Conservation (phyloP, 1,284 basidiomycete genomes). For the Moesziomyces sp. region DNA sequence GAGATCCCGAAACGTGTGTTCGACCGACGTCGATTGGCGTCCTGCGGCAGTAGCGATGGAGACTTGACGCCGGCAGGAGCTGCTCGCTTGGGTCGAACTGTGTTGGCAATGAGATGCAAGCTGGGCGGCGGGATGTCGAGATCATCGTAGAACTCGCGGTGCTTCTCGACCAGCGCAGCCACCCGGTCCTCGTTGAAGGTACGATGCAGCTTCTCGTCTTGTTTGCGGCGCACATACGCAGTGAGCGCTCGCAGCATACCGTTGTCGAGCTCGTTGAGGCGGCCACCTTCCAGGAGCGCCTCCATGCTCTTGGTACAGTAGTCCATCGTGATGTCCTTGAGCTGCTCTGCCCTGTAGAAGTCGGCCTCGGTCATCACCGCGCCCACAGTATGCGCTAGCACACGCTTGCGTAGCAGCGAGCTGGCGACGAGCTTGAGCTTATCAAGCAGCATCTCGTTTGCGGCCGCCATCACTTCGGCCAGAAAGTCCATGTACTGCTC, state of each 20-base stretch:
- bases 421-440: conserved; percentile 87
- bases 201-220: conserved; percentile 77
- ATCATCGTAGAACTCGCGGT: conserved; percentile 79
- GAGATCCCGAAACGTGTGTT: conserved; percentile 58
- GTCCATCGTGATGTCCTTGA: conserved; percentile 80
- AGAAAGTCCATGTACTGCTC: conserved; percentile 88
- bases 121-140: conserved; percentile 80
- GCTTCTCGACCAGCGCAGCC: conserved; percentile 75
- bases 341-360: conserved; percentile 78
- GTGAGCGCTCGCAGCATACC: conserved; percentile 79
- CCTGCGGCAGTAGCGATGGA: conserved; percentile 40
- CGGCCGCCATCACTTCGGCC: conserved; percentile 85
- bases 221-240: conserved; percentile 74
- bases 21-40: conserved; percentile 67
- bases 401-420: conserved; percentile 70
- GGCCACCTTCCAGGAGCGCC: conserved; percentile 81
- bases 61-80: conserved; percentile 42
- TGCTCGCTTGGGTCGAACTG: conserved; percentile 50
- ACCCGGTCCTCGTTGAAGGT: conserved; percentile 75
- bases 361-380: conserved; percentile 84
- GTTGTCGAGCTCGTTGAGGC: conserved; percentile 78
- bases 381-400: conserved; percentile 82
- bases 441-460: conserved; percentile 88
- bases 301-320: conserved; percentile 89
- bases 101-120: conserved; percentile 64